These are phyloP conservation scores for Oxyria digyna DNA, from an alignment of 148 eudicot genomes.

Conservation along the genomic window DNA sequence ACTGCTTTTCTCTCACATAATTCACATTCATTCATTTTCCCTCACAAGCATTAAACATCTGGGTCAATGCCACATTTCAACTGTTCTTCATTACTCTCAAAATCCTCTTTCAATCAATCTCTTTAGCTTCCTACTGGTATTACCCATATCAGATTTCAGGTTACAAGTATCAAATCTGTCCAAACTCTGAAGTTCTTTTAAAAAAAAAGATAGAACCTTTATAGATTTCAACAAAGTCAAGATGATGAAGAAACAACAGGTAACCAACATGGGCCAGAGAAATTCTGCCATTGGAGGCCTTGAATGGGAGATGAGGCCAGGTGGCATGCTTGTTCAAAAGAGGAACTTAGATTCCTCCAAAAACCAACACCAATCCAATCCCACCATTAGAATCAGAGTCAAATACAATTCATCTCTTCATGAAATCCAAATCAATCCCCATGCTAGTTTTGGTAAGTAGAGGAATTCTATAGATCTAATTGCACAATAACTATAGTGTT, in stretches of 20 bases:
- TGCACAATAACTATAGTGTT: background rate
- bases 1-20: background rate
- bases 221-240: background rate
- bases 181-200: background rate
- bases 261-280: background rate
- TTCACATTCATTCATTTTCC: background rate
- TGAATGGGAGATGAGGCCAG: constrained; percentile 16
- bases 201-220: background rate
- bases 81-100: background rate
- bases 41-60: background rate
- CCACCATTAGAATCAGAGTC: constrained; percentile 3
- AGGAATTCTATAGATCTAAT: background rate
- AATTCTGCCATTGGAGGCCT: constrained; percentile 7
- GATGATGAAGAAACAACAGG: constrained; percentile 8
- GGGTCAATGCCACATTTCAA: constrained; percentile 6
- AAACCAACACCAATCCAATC: background rate
- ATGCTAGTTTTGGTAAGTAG: constrained; percentile 10
- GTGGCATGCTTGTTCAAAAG: constrained; percentile 14
- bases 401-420: constrained; percentile 1
- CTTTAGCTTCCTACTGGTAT: background rate
- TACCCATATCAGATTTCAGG: background rate
- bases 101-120: background rate
- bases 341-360: constrained; percentile 9
- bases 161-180: background rate
- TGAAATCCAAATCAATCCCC: constrained; percentile 11